Evolutionary conservation across 495 filamentous ascomycete genomes (phyloP), one percentile per base, ranked within the genome.

Genomic region (Glutinoglossum americanum): DNA sequence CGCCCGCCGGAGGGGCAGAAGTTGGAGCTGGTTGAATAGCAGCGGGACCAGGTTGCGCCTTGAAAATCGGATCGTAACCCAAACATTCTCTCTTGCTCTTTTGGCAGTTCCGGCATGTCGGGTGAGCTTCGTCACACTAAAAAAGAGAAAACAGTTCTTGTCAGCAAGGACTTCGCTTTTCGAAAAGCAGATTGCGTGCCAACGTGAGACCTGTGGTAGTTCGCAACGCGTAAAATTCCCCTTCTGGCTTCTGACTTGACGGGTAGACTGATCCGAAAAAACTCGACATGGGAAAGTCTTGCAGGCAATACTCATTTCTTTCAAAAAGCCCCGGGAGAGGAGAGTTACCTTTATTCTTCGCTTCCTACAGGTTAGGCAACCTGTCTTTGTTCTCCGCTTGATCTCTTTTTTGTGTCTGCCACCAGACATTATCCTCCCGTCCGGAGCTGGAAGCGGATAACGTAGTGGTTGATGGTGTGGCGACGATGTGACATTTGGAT

Each of bases 1-100:
- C 63, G 19, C 59, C 58, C 48, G 60, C 62, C 49, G 65, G 58
- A 28, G 68, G 63, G 44, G 67, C 61, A 21, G 68, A 66, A 41
- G 75, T 79, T 56, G 76, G 79, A 61, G 82, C 83, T 60, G 86
- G 84, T 67, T 90, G 87, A 61, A 93, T 87, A 55, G 80, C 76
- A 45, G 84, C 74, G 17, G 86, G 84, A 21, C 81, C 80, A 53
- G 84, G 81, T 64, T 89, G 85, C 64, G 83, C 79, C 69, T 94
- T 93, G 73, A 98, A 98, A 60, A 97, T 93, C 39, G 92, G 92
- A 67, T 98, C 92, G 80, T 98, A 98, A 49, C 92, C 92, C 54
- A 94, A 69, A 67, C 92, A 98, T 66, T 97, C 92, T 63, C 92
- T 85, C 70, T 96, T 97, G 65, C 88, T 95, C 71, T 96, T 98